These are phyloP conservation scores for Forsythia suspensa DNA, from an alignment of 257 asterid genomes.

Conservation along the genomic window DNA sequence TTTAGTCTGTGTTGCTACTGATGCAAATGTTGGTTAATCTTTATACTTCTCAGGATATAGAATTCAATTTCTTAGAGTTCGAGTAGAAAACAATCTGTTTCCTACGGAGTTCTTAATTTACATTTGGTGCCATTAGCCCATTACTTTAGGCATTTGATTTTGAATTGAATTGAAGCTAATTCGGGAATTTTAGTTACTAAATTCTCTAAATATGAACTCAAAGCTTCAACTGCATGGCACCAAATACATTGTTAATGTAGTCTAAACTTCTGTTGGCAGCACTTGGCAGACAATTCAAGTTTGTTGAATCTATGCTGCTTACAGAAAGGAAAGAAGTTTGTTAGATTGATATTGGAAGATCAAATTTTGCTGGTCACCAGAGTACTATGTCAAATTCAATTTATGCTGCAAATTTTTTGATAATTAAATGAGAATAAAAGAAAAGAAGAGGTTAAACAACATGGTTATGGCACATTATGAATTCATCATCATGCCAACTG, in stretches of 20 bases:
- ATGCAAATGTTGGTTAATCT: constrained; percentile 1
- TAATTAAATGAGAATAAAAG: neutral
- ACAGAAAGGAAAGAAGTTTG: neutral
- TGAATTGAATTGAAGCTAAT: neutral
- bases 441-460: neutral
- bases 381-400: neutral
- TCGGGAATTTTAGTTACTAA: neutral
- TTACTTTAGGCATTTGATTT: neutral
- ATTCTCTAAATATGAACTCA: neutral
- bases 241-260: constrained; percentile 1
- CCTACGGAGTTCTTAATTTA: neutral
- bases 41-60: constrained; percentile 2
- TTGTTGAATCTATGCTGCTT: neutral
- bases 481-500: neutral
- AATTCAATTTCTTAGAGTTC: constrained; percentile 1
- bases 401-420: neutral
- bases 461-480: neutral
- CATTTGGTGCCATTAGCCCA: neutral
- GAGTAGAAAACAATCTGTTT: constrained; percentile 3
- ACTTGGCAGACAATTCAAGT: neutral
- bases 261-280: neutral
- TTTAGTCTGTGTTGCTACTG: constrained; percentile 1
- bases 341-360: neutral
- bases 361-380: neutral
- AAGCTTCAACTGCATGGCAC: constrained; percentile 11